Evolutionary conservation across 2,329 filamentous ascomycete genomes (phyloP), one percentile per base, ranked within the genome.

Genomic region (Biscogniauxia mediterranea): DNA sequence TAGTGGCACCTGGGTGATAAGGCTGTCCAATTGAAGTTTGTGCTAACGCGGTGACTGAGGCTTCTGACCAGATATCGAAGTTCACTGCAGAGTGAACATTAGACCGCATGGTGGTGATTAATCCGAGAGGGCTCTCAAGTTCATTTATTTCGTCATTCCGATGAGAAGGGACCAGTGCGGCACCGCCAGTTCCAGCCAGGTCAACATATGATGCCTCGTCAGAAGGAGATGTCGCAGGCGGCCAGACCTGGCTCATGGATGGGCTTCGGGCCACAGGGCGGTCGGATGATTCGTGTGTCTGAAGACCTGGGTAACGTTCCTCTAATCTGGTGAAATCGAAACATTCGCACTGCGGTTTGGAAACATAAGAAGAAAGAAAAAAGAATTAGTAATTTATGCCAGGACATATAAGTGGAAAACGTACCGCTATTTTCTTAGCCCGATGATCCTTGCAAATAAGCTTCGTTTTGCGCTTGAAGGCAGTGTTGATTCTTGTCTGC

Each of bases 251-350:
- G 19, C 46, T 65, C n/a, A 58, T 64, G 32, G 59, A 60, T 19
- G 23, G 65, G 42, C 32, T 58, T n/a, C 32, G 64, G 23, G 50
- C 26, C 15, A 54, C 3, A 25, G 19, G 15, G 53, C 58, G 20
- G 55, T 54, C 5, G n/a, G 32, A 32, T 9, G 38, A 55, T 61
- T 49, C 58, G 20, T 55, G 52, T 5, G 26, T 50, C 15, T 53
- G 32, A 26, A 25, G 62, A 26, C 19, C 57, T 2, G 54, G 53
- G 51, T 73, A 74, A 17, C 51, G 63, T 49, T 68, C 68, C 57
- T 75, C 73, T 17, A 74, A 59, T 54, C 62, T 66, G 20, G 64
- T 67, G 26, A 74, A 69, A 56, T 73, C 72, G 57, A 70, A 65
- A 56, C 72, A 74, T 28, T 71, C 66, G 51, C 73, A 75, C 71